These are phyloP conservation scores for Sugiyamaella qingdaonensis DNA, from an alignment of 805 yeast genomes.

Conservation along the genomic window DNA sequence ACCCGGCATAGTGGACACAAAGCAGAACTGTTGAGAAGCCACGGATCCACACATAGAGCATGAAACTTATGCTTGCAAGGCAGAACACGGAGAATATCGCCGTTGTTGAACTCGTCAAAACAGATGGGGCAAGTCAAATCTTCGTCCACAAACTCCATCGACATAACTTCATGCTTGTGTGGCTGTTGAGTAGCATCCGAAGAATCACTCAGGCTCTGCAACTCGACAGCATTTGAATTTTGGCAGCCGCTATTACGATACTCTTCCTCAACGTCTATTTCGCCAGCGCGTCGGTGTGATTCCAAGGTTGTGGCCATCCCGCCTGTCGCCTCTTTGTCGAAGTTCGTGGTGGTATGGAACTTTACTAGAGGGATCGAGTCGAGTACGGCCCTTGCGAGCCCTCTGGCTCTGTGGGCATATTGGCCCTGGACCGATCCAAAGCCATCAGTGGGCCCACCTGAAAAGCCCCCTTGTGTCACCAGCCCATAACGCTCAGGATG, in stretches of 20 bases:
- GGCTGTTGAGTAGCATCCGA: neutral
- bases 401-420: conserved; percentile 28
- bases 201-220: neutral
- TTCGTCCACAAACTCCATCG: conserved; percentile 25
- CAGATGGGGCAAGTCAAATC: conserved; percentile 65
- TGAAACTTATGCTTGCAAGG: conserved; percentile 85
- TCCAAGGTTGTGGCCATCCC: neutral
- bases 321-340: neutral
- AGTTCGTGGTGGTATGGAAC: conserved; percentile 10
- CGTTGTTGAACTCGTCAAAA: conserved; percentile 59
- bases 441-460: conserved; percentile 7
- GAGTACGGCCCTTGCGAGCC: conserved; percentile 35
- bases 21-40: conserved; percentile 70
- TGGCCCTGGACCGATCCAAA: conserved; percentile 14
- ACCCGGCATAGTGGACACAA: conserved; percentile 83
- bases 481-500: conserved; percentile 35
- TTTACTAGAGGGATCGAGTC: conserved; percentile 34
- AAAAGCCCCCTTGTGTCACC: conserved; percentile 6
- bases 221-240: neutral
- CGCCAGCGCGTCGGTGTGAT: neutral
- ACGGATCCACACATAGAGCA: conserved; percentile 74
- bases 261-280: neutral
- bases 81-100: conserved; percentile 59
- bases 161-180: neutral
- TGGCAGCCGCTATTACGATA: too few relatives aligned